Conservation (phyloP, 2,329 filamentous ascomycete genomes). For the Aureobasidium musti region DNA sequence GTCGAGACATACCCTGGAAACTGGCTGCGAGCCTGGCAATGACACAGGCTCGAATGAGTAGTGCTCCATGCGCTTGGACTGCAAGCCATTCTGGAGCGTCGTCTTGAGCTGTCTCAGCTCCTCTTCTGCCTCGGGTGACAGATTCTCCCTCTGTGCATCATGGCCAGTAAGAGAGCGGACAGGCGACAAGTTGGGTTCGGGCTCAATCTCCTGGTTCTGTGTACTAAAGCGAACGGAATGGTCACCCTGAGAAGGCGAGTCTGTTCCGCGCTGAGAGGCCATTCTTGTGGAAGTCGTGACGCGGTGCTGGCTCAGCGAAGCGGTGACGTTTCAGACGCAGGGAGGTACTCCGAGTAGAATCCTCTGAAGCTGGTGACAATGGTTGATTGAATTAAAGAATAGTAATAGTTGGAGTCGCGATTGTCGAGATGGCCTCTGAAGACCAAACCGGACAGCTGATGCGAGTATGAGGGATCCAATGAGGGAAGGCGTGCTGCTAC, state of each 20-base stretch:
- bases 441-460: neutral
- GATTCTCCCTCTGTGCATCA: conserved; percentile 37
- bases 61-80: conserved; percentile 79
- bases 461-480: conserved; percentile 7
- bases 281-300: neutral
- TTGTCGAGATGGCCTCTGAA: neutral
- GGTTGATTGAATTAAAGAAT: conserved; percentile 3
- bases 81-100: conserved; percentile 72
- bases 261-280: conserved; percentile 16
- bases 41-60: conserved; percentile 91
- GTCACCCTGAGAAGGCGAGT: conserved; percentile 28
- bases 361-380: neutral
- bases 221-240: conserved; percentile 70
- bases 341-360: neutral
- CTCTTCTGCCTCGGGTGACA: conserved; percentile 52
- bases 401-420: neutral
- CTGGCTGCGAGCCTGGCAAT: conserved; percentile 80
- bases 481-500: conserved; percentile 12
- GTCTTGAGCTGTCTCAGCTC: conserved; percentile 72
- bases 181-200: conserved; percentile 44
- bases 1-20: conserved; percentile 68
- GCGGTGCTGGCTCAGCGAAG: neutral
- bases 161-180: conserved; percentile 36
- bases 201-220: conserved; percentile 68
- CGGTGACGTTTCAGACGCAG: conserved; percentile 16